Evolutionary conservation across 768 basidiomycete genomes (phyloP).

Genomic region (Kwoniella dendrophila): DNA sequence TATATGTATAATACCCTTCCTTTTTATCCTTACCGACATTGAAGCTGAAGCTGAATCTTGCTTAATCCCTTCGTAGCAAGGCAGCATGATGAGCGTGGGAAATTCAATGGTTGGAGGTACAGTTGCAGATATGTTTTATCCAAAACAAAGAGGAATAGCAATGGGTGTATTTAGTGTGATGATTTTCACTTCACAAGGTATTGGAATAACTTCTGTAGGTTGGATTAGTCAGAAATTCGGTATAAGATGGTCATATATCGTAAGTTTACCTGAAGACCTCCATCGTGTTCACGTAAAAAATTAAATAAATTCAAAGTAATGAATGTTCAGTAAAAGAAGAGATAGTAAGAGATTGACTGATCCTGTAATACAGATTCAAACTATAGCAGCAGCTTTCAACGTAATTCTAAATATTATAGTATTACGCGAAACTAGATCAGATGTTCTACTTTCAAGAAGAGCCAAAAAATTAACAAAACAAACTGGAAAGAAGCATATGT

Average conservation of each 20-base stretch:
- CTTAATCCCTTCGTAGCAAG: constrained; percentile 35
- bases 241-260: constrained; percentile 49
- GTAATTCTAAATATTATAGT: constrained; percentile 37
- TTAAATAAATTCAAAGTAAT: no score
- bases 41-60: constrained; percentile 1
- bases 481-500: constrained; percentile 45
- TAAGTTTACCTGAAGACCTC: constrained; percentile 21
- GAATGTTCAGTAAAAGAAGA: no score
- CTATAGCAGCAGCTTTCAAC: constrained; percentile 30
- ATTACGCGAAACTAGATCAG: constrained; percentile 48
- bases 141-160: constrained; percentile 39
- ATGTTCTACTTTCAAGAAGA: constrained; percentile 44
- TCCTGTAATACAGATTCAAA: constrained; percentile 32
- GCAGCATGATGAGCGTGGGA: constrained; percentile 43
- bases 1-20: neutral
- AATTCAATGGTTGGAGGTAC: constrained; percentile 55
- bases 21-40: neutral
- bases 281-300: neutral
- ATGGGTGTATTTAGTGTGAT: constrained; percentile 49
- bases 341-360: no score
- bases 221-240: constrained; percentile 41
- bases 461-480: constrained; percentile 42
- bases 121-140: constrained; percentile 49
- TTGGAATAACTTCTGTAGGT: constrained; percentile 32
- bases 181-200: constrained; percentile 42